phyloP scores from a whole-genome alignment of 2,329 filamentous ascomycete species.

The Neopestalotiopsis sp. region DNA sequence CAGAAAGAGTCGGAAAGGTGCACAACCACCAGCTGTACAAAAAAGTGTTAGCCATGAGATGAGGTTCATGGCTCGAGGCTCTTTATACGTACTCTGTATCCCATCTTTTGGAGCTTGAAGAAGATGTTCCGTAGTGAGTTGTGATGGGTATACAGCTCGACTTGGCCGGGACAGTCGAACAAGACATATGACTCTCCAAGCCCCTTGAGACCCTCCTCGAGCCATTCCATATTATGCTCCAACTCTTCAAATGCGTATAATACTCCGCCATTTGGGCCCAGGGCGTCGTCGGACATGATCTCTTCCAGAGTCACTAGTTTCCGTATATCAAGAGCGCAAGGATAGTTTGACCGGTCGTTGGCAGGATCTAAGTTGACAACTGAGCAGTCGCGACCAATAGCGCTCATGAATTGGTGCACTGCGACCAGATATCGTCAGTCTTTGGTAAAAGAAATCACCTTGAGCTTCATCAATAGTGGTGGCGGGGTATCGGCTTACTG shows the following conservation, averaged over 20 bases:
- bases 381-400: slow-evolving; percentile 92
- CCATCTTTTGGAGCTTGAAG: slow-evolving; percentile 85
- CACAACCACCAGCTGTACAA: slow-evolving; percentile 79
- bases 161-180: slow-evolving; percentile 96
- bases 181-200: slow-evolving; percentile 90
- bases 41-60: slow-evolving; percentile 31
- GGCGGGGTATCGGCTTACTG: slow-evolving; percentile 54
- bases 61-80: neutral
- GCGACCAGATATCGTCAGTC: slow-evolving; percentile 18
- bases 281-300: slow-evolving; percentile 87
- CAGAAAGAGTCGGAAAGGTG: slow-evolving; percentile 95
- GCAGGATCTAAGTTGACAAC: slow-evolving; percentile 97
- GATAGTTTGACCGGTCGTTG: slow-evolving; percentile 90
- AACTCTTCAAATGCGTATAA: slow-evolving; percentile 94
- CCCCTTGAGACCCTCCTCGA: slow-evolving; percentile 79
- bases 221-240: slow-evolving; percentile 92
- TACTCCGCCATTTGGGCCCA: slow-evolving; percentile 92
- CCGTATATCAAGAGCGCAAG: slow-evolving; percentile 88
- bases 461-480: neutral
- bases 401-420: slow-evolving; percentile 97
- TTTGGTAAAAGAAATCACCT: slow-evolving; percentile 9
- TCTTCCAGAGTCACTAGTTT: slow-evolving; percentile 89
- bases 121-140: slow-evolving; percentile 91
- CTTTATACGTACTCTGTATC: slow-evolving; percentile 75
- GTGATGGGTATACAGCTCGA: slow-evolving; percentile 97